Evolutionary conservation across 192 early-diverging fungal species (phyloP).

Genomic region (Coemansia sp.): DNA sequence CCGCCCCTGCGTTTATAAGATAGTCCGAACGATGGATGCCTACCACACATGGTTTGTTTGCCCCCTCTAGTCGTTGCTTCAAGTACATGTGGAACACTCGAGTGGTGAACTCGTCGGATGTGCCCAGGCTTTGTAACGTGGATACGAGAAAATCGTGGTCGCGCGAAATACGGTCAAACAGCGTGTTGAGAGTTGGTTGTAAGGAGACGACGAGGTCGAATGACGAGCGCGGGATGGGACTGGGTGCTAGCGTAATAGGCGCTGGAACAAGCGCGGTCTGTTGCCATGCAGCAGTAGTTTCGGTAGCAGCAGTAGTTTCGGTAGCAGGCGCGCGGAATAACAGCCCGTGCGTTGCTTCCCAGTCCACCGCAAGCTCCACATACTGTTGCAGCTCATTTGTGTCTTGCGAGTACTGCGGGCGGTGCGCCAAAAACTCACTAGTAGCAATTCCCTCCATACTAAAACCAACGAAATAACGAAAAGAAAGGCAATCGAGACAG

Average conservation of each 20-base stretch:
- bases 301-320: slow-evolving; percentile 13
- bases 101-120: slow-evolving; percentile 82
- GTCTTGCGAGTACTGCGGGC: slow-evolving; percentile 30
- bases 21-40: slow-evolving; percentile 94
- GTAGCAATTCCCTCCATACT: slow-evolving; percentile 10
- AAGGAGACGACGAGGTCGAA: slow-evolving; percentile 72
- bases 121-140: slow-evolving; percentile 33
- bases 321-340: slow-evolving; percentile 64
- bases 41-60: slow-evolving; percentile 60
- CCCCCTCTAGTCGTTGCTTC: slow-evolving; percentile 46
- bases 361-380: slow-evolving; percentile 69
- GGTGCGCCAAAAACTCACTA: slow-evolving; percentile 23
- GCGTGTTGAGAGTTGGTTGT: slow-evolving; percentile 75
- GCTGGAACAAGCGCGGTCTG: slow-evolving; percentile 67
- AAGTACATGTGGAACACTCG: slow-evolving; percentile 76
- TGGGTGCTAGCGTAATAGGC: slow-evolving; percentile 82
- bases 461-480: not conserved
- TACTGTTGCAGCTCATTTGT: slow-evolving; percentile 39
- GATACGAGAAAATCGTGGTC: slow-evolving; percentile 74
- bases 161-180: slow-evolving; percentile 74
- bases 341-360: slow-evolving; percentile 78
- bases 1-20: slow-evolving; percentile 63
- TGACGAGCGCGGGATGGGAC: slow-evolving; percentile 69
- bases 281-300: slow-evolving; percentile 18
- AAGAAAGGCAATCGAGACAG: too few relatives aligned